Base-by-base conservation (phyloP, 192 early-diverging fungal genomes). In the Umbelopsis isabellina region DNA sequence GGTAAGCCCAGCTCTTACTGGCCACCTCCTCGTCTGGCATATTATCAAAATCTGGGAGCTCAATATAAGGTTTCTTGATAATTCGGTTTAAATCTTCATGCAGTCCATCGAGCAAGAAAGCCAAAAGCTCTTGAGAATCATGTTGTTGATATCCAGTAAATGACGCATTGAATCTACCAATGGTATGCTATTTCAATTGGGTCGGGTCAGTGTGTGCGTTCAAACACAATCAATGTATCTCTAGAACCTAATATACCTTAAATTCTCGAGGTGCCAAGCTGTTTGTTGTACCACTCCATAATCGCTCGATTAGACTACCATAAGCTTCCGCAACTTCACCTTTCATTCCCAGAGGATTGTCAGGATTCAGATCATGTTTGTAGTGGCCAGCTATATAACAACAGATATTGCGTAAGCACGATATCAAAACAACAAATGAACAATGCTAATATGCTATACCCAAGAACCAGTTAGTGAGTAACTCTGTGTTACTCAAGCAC, bases 71-170 rank as follows among this genome's bases (percentile, higher is more conserved):
- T 53, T 93, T 95, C 50, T 90, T 85, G 50, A 80, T 50, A 46
- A 95, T 92, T 15, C 93, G 83, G 74, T 95, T 95, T 49, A 95
- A 79, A 47, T 95, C 94, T 72, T 95, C 94, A 72, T 95, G 94
- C 51, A 95, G 74, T 0, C 93, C 92, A 73, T 95, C 94, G 20
- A 95, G 80, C 35, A 95, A 77, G 48, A 89, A 94, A 16, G 84
- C 86, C 47, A 95, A 77, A 12, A 95, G 86, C 81, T 95, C 94
- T 70, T 92, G 93, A 30, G 93, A 92, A 76, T 95, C 91, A 69
- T 93, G 92, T 74, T 95, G 93, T 53, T 87, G 83, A 75, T 93
- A 94, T 9, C 93, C 92, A 70, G 79, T 49, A 73, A 92, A 90
- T 3, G 82, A 83, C 4, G 75, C 79, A 49, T 89, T 90, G 75